Evolutionary conservation across 202 grass and related monocot species (phyloP), one percentile per base, ranked within the genome.

Genomic region (Panicum virgatum): DNA sequence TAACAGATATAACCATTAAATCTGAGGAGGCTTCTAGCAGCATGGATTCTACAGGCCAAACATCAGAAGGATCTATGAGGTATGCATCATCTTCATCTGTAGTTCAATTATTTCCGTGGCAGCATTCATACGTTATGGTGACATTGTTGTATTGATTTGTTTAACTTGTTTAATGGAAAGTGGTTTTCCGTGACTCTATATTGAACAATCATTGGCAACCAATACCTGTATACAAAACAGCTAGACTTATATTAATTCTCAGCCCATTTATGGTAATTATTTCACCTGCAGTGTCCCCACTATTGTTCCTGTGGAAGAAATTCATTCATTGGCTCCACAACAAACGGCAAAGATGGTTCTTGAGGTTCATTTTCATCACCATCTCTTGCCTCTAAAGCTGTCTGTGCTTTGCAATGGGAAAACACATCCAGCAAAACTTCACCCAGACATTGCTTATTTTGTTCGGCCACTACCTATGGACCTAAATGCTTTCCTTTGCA

Each of bases 381-480:
- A 98, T 88, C 73, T 98, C 22, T 83, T 98, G 74, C 96, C 96
- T 38, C 77, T 98, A 45, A 96, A 93, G 82, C 75, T 98, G 53
- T 85, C 51, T 68, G 87, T 98, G 26, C 20, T 88, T 76, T 98
- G 96, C 86, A 96, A 95, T 75, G 96, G 92, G 66, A 87, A 90
- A 95, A 87, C 65, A 3, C 77, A 90, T 75, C 78, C 77, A n/a
- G 85, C 78, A 39, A 98, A 98, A 53, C 75, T 98, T 57, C 90
- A 91, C 74, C 96, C 96, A 46, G 90, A 98, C 68, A 91, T 98
- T 63, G 92, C 88, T 54, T 98, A 91, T 88, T 98, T 96, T 76
- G 76, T 95, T 80, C 84, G 80, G 47, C 90, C 90, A 71, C 73
- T 93, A 46, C 77, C 84, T 45, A 87, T 98, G 80, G 91, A 91